Evolutionary conservation across 2,329 filamentous ascomycete species (phyloP).

Genomic region (Aspergillus sp.): DNA sequence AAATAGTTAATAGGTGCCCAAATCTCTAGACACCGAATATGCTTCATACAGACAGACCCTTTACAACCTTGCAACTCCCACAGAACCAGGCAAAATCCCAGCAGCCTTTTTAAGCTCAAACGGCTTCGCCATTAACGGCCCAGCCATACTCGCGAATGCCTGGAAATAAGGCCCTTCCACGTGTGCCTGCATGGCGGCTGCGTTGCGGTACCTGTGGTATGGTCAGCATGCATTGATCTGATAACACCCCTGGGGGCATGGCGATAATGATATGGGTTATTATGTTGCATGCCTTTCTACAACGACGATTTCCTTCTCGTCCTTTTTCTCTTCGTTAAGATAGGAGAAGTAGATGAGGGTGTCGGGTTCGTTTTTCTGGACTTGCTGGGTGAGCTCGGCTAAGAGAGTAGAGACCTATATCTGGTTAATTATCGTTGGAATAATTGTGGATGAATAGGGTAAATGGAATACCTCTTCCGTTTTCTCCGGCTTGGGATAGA

Average conservation of each 20-base stretch:
- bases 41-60: background rate
- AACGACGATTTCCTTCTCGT: constrained; percentile 26
- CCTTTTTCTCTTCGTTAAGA: constrained; percentile 17
- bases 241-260: no score
- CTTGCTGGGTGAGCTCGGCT: constrained; percentile 19
- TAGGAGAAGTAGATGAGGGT: constrained; percentile 25
- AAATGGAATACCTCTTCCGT: constrained; percentile 20
- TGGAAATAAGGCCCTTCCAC: constrained; percentile 17
- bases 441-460: background rate
- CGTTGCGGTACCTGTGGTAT: constrained; percentile 18
- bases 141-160: constrained; percentile 14
- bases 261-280: no score
- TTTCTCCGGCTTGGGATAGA: constrained; percentile 25
- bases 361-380: constrained; percentile 24
- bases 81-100: constrained; percentile 10
- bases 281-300: constrained; percentile 22
- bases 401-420: constrained; percentile 19
- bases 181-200: constrained; percentile 17
- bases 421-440: background rate
- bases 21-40: no score
- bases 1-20: no score
- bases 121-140: constrained; percentile 12
- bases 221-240: background rate
- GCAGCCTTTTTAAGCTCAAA: constrained; percentile 17
- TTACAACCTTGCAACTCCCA: constrained; percentile 17